phyloP scores from a whole-genome alignment of 805 yeast species.

The Jamesozyma jinghongensis region DNA sequence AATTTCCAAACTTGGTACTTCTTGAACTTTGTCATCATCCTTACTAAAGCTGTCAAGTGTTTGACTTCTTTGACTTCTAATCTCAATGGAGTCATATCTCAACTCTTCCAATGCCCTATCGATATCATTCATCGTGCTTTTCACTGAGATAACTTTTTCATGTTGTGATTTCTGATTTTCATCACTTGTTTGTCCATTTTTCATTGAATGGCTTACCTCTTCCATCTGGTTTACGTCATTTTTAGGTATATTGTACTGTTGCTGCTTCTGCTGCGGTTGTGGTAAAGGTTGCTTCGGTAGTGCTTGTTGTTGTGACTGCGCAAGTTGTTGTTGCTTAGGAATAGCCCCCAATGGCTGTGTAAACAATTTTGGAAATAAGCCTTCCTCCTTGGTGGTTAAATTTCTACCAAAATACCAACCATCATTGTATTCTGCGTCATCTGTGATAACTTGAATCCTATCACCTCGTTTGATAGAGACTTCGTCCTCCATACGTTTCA shows the following conservation, averaged over 20 bases:
- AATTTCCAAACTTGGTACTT: constrained; percentile 3
- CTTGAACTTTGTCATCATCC: background rate
- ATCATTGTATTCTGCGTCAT: constrained; percentile 87
- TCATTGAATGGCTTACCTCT: too few relatives aligned
- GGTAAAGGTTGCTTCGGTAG: background rate
- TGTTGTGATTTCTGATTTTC: background rate
- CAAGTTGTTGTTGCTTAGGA: too few relatives aligned
- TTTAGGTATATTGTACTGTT: too few relatives aligned
- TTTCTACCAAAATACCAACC: constrained; percentile 96
- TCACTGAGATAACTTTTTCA: constrained; percentile 21
- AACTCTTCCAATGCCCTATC: constrained; percentile 63
- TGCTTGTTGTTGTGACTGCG: background rate
- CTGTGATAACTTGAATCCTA: constrained; percentile 76
- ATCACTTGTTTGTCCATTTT: too few relatives aligned
- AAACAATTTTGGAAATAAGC: constrained; percentile 83
- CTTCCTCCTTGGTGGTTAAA: constrained; percentile 58
- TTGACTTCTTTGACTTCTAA: background rate
- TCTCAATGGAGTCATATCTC: constrained; percentile 29
- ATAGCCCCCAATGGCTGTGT: constrained; percentile 31
- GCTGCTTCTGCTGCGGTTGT: background rate
- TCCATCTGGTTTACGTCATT: too few relatives aligned
- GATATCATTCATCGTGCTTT: constrained; percentile 55
- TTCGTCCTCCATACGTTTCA: constrained; percentile 84
- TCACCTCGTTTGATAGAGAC: constrained; percentile 73
- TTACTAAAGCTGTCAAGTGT: background rate